Evolutionary conservation across 495 filamentous ascomycete genomes (phyloP), one percentile per base, ranked within the genome.

Genomic region (Cryomyces antarcticus): DNA sequence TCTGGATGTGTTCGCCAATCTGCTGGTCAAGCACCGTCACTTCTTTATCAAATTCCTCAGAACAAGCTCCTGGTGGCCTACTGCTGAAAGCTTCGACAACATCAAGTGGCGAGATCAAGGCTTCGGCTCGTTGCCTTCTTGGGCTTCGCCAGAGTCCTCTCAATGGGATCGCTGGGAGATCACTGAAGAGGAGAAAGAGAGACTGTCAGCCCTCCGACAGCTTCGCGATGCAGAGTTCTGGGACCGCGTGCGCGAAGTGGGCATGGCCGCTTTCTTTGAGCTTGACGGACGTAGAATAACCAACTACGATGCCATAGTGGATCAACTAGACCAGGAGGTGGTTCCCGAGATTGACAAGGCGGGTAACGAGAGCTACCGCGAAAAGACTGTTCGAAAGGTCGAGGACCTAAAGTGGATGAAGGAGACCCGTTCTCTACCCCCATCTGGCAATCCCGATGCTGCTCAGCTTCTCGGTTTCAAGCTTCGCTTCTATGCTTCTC

Each of bases 391-490:
- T n/a, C 43, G 54, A 7, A 49, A 61, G 30, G 53, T 44, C 17
- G 69, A 72, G 28, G 69, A 72, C 38, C 62, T 62, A 9, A 63
- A 70, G 45, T 93, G 84, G 82, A 80, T 89, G 42, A 68, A 72
- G 50, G 65, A 68, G 43, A 93, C 87, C 7, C 74, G 75, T 43
- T 92, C 82, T 0, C 57, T 86, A 12, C 86, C 86, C 11, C 82
- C 87, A 1, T 63, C 71, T 37, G 92, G 92, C 38, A 99, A 94
- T 52, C 72, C 76, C 35, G 77, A 87, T 43, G 92, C 92, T 1
- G 92, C 92, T 7, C 87, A 95, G 55, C 69, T 99, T 28, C 74
- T 99, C 28, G 92, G 92, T 6, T 96, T 99, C 69, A 99, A 99
- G 57, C 72, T 99, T 38, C 81, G 84, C 29, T 95, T 94, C 62